phyloP scores from a whole-genome alignment of 1,284 basidiomycete species.

The Hortiboletus rubellus region DNA sequence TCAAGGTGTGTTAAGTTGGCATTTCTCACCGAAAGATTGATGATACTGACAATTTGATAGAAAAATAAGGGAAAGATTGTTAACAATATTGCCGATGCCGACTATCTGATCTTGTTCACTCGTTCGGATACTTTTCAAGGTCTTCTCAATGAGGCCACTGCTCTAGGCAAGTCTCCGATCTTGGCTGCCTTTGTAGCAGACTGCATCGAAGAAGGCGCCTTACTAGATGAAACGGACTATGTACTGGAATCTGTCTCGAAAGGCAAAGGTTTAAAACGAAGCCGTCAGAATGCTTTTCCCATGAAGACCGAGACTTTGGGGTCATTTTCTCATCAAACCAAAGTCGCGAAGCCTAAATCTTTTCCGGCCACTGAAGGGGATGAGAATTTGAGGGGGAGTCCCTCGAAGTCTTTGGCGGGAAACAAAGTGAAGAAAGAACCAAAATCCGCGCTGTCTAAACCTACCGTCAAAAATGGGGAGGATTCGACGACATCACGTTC shows the following conservation, averaged over 20 bases:
- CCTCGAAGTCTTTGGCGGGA: background rate
- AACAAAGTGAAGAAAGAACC: slow-evolving; percentile 13
- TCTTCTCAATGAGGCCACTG: slow-evolving; percentile 41
- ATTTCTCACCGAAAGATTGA: background rate
- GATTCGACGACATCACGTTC: slow-evolving; percentile 28
- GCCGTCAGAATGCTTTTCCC: slow-evolving; percentile 22
- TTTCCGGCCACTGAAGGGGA: background rate
- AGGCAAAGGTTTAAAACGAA: slow-evolving; percentile 19
- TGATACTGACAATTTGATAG: slow-evolving; percentile 37
- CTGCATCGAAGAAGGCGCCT: slow-evolving; percentile 44
- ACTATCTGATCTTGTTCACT: slow-evolving; percentile 56
- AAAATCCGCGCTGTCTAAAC: background rate
- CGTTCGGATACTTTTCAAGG: slow-evolving; percentile 50
- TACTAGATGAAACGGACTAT: slow-evolving; percentile 49
- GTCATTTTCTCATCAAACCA: slow-evolving; percentile 1
- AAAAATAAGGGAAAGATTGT: slow-evolving; percentile 62
- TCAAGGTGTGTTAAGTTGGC: slow-evolving; percentile 49
- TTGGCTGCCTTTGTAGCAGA: slow-evolving; percentile 55
- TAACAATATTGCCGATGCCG: slow-evolving; percentile 50
- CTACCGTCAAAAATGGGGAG: background rate
- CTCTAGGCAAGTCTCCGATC: slow-evolving; percentile 43
- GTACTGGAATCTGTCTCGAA: slow-evolving; percentile 22
- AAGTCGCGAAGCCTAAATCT: slow-evolving; percentile 5
- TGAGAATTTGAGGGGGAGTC: slow-evolving; percentile 5
- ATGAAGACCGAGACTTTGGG: slow-evolving; percentile 12